Evolutionary conservation across 345 rosid species (phyloP).

Genomic region (Gossypium bickii): DNA sequence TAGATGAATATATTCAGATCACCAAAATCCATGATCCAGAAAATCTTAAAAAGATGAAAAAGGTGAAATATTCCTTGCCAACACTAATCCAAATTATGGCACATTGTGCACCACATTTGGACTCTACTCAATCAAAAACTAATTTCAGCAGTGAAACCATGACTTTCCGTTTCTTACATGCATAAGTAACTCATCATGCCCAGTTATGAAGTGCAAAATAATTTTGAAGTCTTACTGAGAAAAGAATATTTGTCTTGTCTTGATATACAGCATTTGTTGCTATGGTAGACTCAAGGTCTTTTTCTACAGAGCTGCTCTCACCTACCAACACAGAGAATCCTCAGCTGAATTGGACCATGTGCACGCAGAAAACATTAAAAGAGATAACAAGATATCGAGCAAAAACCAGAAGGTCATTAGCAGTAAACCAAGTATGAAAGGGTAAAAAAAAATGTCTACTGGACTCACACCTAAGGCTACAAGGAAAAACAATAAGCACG

Average conservation of each 20-base stretch:
- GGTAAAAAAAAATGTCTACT: background rate
- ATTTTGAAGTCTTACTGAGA: conserved; percentile 60
- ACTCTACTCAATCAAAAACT: background rate
- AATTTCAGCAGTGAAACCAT: conserved; percentile 3
- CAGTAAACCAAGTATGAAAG: background rate
- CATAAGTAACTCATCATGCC: background rate
- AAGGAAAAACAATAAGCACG: background rate
- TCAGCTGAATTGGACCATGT: background rate
- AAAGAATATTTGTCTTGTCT: conserved; percentile 95
- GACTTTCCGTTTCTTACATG: background rate
- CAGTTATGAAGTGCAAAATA: conserved; percentile 20
- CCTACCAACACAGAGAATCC: conserved; percentile 45
- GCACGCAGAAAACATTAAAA: background rate
- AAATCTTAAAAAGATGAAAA: background rate
- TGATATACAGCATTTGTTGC: conserved; percentile 96
- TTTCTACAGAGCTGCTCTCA: conserved; percentile 94
- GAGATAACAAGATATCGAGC: background rate
- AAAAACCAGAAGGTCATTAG: background rate
- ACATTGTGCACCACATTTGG: conserved; percentile 4
- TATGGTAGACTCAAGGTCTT: conserved; percentile 60
- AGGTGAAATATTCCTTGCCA: background rate
- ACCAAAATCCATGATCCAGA: background rate
- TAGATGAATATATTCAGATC: background rate
- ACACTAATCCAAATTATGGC: background rate
- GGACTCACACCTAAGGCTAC: background rate